Evolutionary conservation across 306 rosid species (phyloP), one percentile per base, ranked within the genome.

Genomic region (Mucuna pruriens): DNA sequence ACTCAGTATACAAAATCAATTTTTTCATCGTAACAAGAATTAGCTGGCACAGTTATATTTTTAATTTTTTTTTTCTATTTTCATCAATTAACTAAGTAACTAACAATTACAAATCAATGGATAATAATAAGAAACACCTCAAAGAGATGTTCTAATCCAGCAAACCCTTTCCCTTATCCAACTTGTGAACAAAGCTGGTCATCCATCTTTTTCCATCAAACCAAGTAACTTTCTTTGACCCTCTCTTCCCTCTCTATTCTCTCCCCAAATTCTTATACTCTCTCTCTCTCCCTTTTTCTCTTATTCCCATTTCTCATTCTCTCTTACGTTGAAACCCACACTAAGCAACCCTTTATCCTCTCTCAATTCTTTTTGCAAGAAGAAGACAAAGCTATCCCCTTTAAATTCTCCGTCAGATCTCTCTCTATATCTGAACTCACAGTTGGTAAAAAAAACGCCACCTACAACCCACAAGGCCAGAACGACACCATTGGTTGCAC

Each of bases 381-480:
- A 70, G 29, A 77, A 80, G 87, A 87, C 94, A 87, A 84, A 73
- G 26, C 68, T 36, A n/a, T 40, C 15, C 16, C 77, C 81, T 74
- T 84, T 61, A 70, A 58, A 74, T 79, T 88, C 84, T 64, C 78
- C 86, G 29, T 84, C 89, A 65, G 85, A 75, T 83, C 80, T 52
- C 74, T 34, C 69, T 16, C 2, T 9, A 13, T 0, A 0, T 6
- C 17, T 33, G 29, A 26, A 13, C 61, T 49, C 80, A 42, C 12
- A 54, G 34, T 75, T 74, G 55, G n/a, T n/a, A n/a, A n/a, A n/a
- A n/a, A n/a, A n/a, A n/a, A n/a, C n/a, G n/a, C n/a, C n/a, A n/a
- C n/a, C n/a, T n/a, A n/a, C n/a, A n/a, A n/a, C n/a, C n/a, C n/a
- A n/a, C n/a, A n/a, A n/a, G n/a, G n/a, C n/a, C n/a, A n/a, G 54